A percentile compares a stretch with the other conserved stretches of the same genome.
Conservation (phyloP, 495 filamentous ascomycete species). For the Aspergillus asperescens region DNA sequence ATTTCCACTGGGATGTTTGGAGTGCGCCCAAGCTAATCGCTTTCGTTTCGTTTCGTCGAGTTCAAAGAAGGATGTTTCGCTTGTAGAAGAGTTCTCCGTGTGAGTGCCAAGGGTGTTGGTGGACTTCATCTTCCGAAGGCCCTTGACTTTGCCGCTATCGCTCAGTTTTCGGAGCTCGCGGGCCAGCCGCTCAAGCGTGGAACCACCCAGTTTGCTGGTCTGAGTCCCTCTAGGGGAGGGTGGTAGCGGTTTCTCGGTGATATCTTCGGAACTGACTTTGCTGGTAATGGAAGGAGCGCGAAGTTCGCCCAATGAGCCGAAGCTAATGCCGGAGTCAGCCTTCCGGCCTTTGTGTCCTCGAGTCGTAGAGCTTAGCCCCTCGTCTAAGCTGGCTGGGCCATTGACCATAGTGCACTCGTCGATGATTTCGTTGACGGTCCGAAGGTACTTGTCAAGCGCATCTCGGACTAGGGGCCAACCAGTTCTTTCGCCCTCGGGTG, state of each 20-base stretch:
- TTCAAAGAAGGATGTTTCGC: slow-evolving; percentile 39
- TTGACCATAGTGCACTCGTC: slow-evolving; percentile 52
- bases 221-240: slow-evolving; percentile 31
- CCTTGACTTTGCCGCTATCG: slow-evolving; percentile 27
- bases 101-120: slow-evolving; percentile 31
- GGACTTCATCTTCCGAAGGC: slow-evolving; percentile 49
- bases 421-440: slow-evolving; percentile 54
- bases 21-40: slow-evolving; percentile 41
- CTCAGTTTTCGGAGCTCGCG: slow-evolving; percentile 51
- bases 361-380: slow-evolving; percentile 24
- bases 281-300: slow-evolving; percentile 29
- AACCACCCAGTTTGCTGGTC: slow-evolving; percentile 37
- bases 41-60: slow-evolving; percentile 46
- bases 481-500: slow-evolving; percentile 43
- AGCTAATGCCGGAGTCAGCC: slow-evolving; percentile 62
- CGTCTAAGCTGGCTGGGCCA: slow-evolving; percentile 42
- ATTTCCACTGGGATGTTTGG: slow-evolving; percentile 20
- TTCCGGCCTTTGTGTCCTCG: slow-evolving; percentile 45
- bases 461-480: slow-evolving; percentile 55
- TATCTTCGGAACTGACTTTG: slow-evolving; percentile 26
- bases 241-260: slow-evolving; percentile 45
- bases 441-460: slow-evolving; percentile 56
- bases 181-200: slow-evolving; percentile 54
- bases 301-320: slow-evolving; percentile 35
- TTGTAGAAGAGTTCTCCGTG: slow-evolving; percentile 21